These are phyloP conservation scores for Salix udensis DNA, from an alignment of 345 rosid genomes.

Conservation along the genomic window DNA sequence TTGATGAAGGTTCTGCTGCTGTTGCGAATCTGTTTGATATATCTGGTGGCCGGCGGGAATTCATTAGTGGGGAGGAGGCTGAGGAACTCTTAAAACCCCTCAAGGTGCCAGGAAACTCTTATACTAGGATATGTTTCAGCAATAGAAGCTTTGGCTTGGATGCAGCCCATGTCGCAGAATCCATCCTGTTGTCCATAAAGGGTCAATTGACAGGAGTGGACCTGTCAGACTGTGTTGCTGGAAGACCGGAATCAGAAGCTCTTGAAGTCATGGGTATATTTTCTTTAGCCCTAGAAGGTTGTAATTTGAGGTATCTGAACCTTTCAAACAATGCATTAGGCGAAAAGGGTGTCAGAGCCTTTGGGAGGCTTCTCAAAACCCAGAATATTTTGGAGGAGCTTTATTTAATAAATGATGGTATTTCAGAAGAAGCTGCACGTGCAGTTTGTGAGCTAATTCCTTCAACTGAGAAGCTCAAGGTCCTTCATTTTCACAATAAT, in stretches of 20 bases:
- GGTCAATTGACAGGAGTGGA: slow-evolving; percentile 75
- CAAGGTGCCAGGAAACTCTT: slow-evolving; percentile 60
- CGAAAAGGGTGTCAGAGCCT: slow-evolving; percentile 88
- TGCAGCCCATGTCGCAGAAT: slow-evolving; percentile 74
- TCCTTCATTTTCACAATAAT: slow-evolving; percentile 86
- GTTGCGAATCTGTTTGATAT: slow-evolving; percentile 60
- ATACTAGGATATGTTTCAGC: slow-evolving; percentile 84
- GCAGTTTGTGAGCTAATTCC: slow-evolving; percentile 78
- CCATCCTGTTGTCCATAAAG: slow-evolving; percentile 65
- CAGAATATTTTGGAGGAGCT: slow-evolving; percentile 72
- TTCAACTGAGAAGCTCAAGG: slow-evolving; percentile 69
- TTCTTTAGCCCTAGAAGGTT: slow-evolving; percentile 68
- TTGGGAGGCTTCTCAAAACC: slow-evolving; percentile 63
- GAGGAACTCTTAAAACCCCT: slow-evolving; percentile 70
- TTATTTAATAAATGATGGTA: slow-evolving; percentile 83
- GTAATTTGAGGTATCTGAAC: slow-evolving; percentile 60
- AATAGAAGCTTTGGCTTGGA: slow-evolving; percentile 82
- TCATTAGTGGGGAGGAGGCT: slow-evolving; percentile 77
- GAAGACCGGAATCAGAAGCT: slow-evolving; percentile 86
- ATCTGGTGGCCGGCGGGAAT: slow-evolving; percentile 65
- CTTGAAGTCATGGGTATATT: slow-evolving; percentile 82
- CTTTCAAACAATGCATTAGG: slow-evolving; percentile 91
- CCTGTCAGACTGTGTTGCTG: slow-evolving; percentile 85
- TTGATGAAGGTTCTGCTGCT: slow-evolving; percentile 23
- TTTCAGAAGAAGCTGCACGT: slow-evolving; percentile 86